Evolutionary conservation across 2,329 filamentous ascomycete genomes (phyloP), one percentile per base, ranked within the genome.

Genomic region (Fusarium ambrosium): DNA sequence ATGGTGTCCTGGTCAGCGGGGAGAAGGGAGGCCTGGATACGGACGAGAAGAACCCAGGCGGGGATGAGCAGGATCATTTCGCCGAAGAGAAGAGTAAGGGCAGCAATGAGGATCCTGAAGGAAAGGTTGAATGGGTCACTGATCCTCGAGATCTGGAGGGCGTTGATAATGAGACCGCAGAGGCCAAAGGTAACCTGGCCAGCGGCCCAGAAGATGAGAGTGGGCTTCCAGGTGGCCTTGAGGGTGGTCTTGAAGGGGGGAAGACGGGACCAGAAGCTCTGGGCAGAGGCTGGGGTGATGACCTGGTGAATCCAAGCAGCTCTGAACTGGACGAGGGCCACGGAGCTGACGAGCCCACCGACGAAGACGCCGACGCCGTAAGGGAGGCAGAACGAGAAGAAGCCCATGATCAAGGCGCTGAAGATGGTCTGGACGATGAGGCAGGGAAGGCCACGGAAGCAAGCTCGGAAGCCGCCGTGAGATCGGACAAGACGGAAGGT

Each of bases 271-370:
- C 89, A 93, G 86, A 92, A 95, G 76, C 85, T 85, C 81, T 89
- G 89, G 58, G 86, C 80, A 66, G 89, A 92, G 6, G 91, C 90
- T 63, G 90, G 87, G 2, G 94, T 92, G 80, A 98, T 95, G 81
- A 97, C 90, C 78, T 94, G 92, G 82, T 98, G 95, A 4, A 95
- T 94, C 95, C 95, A 98, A 63, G 91, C 89, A 76, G 95, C 89
- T 81, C 91, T 89, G 69, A 96, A 82, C 79, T 93, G 93, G 41
- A 92, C 89, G 36, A 94, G 86, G 48, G 93, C 67, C 60, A 92
- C 87, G 63, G 87, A 87, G 64, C 78, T 75, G 66, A 81, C 48
- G 64, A 92, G 86, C 64, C 87, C 86, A 68, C 78, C 78, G 55
- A 81, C 29, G 55, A 84, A 73, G 73, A 84, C 79, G 64, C 92